Percentiles rank a stretch among this genome's conserved stretches.
Evolutionary conservation across 2,329 filamentous ascomycete genomes (phyloP).

Genomic region (Colletotrichum sp.): DNA sequence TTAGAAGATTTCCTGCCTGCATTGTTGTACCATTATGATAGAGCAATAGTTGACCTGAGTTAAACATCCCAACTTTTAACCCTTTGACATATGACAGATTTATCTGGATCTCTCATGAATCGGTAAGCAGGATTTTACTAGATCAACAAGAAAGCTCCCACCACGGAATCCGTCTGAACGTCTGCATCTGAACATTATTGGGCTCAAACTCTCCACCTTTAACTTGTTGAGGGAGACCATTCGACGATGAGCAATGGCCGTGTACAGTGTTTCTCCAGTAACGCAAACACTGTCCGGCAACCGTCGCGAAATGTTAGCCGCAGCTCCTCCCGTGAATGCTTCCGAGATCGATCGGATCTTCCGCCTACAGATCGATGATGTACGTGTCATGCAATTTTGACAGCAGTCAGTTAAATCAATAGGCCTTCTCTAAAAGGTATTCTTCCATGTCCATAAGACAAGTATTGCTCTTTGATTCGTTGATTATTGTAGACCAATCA

Average conservation of each 20-base stretch:
- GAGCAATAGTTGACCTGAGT: background rate
- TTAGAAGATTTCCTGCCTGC: background rate
- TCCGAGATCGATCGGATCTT: background rate
- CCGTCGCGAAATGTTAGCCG: background rate
- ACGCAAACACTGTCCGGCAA: background rate
- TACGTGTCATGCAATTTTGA: background rate
- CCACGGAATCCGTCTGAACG: background rate
- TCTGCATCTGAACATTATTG: background rate
- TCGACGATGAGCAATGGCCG: background rate
- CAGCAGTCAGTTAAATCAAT: background rate
- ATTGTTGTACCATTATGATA: background rate
- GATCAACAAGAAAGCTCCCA: background rate
- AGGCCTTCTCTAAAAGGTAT: background rate
- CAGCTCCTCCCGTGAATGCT: background rate
- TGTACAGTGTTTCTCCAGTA: background rate
- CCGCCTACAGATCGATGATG: background rate
- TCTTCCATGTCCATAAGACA: background rate
- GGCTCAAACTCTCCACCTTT: background rate
- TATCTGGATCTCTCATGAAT: no score
- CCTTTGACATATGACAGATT: no score
- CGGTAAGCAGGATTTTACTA: no score
- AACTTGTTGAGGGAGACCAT: background rate
- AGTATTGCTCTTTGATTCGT: background rate
- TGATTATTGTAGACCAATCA: background rate
- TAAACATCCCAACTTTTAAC: background rate